Evolutionary conservation across 345 rosid species (phyloP), one percentile per base, ranked within the genome.

Genomic region (Pugionium cornutum): DNA sequence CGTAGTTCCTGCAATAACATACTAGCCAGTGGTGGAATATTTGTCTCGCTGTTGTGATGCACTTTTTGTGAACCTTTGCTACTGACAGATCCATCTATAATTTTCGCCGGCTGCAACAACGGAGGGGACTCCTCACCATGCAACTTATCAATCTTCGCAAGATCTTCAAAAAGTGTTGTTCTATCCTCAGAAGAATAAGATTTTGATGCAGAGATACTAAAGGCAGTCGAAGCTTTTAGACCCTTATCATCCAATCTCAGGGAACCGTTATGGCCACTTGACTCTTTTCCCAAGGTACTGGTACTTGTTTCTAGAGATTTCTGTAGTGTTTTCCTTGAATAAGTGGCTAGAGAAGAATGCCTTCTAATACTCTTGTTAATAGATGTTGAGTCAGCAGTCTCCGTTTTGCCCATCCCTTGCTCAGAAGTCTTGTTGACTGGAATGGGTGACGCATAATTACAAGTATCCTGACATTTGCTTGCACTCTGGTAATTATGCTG

Each of bases 291-390:
- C 41, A 74, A 59, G 67, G 69, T 82, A 49, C 69, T 33, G 67
- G 69, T 82, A 49, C 69, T 33, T 66, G 85, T 66, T 34, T 66
- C 70, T 31, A 84, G 53, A 9, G 80, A 73, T 55, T 53, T 81
- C 60, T 45, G 67, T 39, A 69, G 75, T n/a, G 77, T 66, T 76
- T 75, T 86, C 76, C 89, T 82, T 47, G 81, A 58, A 75, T 83
- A 83, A 75, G 76, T 81, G 60, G 76, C 76, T 29, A 72, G 49
- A 64, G 76, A 64, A 27, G 70, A 48, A 56, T 56, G 65, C 67
- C 11, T 74, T 56, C 67, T 79, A 43, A 67, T 76, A 66, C 58
- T 77, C 68, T 52, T 53, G 31, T 77, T 69, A 42, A 72, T 40
- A 64, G 78, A 66, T 30, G 56, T 69, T 41, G 66, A 51, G 34